Evolutionary conservation across 257 asterid genomes (phyloP), one percentile per base, ranked within the genome.

Genomic region (Solanum sejunctum): DNA sequence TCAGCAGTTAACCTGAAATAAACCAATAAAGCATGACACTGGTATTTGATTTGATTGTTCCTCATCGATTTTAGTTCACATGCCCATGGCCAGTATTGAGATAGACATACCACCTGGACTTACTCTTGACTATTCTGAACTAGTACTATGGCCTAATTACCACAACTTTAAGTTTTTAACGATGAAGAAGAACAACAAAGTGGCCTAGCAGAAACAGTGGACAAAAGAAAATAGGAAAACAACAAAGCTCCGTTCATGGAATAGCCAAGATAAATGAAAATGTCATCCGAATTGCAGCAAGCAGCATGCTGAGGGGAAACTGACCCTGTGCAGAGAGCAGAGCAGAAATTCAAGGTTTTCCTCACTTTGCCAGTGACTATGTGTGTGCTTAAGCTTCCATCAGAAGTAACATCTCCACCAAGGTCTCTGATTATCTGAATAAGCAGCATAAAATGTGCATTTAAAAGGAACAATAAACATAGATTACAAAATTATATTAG

Each of bases 281-380:
- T 69, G 51, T 17, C 15, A 17, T 69, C 23, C 36, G 23, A 10
- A 49, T 17, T 16, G 51, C 51, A 39, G 77, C 52, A 69, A 36
- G 23, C 23, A 36, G 11, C 51, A 69, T 39, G 15, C n/a, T 12
- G 39, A 64, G 75, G 77, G 86, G 84, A 66, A 83, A 83, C 98
- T 88, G 84, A 94, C 99, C 98, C 99, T 86, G 99, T 95, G 90
- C 98, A 93, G 90, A 96, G 96, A 85, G 97, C 98, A 15, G 88
- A 89, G 89, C 98, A 96, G 90, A 96, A 94, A 84, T 96, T 95
- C 56, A 91, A 85, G 15, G 99, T 96, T 89, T 83, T 88, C 85
- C 99, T 92, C 84, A 88, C 97, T 93, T 93, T 90, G 84, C 98
- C 97, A 0, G 99, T 91, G 87, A 94, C 90, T 41, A 96, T 88